Evolutionary conservation across 169 alveolate genomes (phyloP).

Genomic region (Ichthyophthirius multifiliis): DNA sequence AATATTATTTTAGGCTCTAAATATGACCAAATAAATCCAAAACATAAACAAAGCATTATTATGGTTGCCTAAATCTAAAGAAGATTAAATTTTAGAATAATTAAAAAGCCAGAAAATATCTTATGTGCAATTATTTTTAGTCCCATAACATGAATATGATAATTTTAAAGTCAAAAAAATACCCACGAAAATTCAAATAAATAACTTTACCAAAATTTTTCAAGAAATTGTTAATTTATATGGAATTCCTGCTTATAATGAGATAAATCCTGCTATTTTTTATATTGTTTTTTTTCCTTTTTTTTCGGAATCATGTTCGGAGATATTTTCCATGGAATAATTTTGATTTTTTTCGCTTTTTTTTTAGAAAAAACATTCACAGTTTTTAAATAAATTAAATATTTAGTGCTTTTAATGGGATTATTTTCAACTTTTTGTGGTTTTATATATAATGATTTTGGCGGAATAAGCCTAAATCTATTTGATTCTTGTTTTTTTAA

Average conservation of each 20-base stretch:
- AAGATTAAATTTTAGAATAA: no score
- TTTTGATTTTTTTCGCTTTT: constrained; percentile 84
- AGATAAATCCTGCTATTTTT: constrained; percentile 58
- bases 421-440: constrained; percentile 94
- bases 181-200: constrained; percentile 94
- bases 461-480: constrained; percentile 92
- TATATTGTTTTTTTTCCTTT: constrained; percentile 98
- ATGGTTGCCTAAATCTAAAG: no score
- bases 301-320: constrained; percentile 99
- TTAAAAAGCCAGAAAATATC: no score
- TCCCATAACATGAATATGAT: no score
- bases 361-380: background rate
- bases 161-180: constrained; percentile 84
- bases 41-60: no score
- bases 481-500: constrained; percentile 81
- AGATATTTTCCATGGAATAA: constrained; percentile 98
- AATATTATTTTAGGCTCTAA: no score
- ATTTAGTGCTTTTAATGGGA: constrained; percentile 95
- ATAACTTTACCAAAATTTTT: constrained; percentile 86
- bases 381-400: constrained; percentile 56
- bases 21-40: no score
- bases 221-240: constrained; percentile 97
- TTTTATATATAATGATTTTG: constrained; percentile 96
- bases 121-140: no score
- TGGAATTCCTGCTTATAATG: constrained; percentile 91